Percentiles rank a stretch among this genome's conserved stretches.
These are phyloP conservation scores for Goffeauzyma gilvescens DNA, from an alignment of 768 basidiomycete species.

Conservation along the genomic window DNA sequence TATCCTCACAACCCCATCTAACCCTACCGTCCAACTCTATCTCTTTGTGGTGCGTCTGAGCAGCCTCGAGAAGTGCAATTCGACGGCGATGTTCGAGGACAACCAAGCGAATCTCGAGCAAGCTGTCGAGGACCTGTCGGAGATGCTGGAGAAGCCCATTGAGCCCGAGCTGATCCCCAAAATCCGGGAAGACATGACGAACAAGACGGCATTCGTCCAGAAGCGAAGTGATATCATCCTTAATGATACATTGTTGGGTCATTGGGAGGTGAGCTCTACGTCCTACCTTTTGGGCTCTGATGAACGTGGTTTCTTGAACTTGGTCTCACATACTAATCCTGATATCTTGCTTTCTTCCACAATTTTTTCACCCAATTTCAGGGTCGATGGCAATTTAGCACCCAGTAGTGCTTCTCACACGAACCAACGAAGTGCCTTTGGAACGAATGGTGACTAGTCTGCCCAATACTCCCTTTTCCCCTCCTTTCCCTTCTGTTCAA, in stretches of 20 bases:
- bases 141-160: slow-evolving; percentile 76
- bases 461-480: too few species aligned
- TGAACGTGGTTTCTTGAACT: too few species aligned
- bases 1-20: background rate
- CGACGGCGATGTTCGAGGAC: slow-evolving; percentile 91
- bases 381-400: background rate
- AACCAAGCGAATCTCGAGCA: slow-evolving; percentile 90
- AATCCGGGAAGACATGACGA: slow-evolving; percentile 78
- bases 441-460: too few species aligned
- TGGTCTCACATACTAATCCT: too few species aligned
- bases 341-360: too few species aligned
- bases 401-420: too few species aligned
- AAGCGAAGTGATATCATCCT: slow-evolving; percentile 88
- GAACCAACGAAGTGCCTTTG: too few species aligned
- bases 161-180: slow-evolving; percentile 64
- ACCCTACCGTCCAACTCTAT: background rate
- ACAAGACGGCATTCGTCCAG: slow-evolving; percentile 92
- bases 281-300: too few species aligned
- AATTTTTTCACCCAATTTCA: too few species aligned
- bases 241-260: slow-evolving; percentile 82
- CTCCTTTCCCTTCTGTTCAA: too few species aligned
- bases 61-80: slow-evolving; percentile 57
- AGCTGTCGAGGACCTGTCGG: slow-evolving; percentile 87
- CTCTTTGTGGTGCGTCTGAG: background rate
- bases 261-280: slow-evolving; percentile 50